phyloP scores from a whole-genome alignment of 805 yeast species.

The Zygosaccharomyces bisporus region DNA sequence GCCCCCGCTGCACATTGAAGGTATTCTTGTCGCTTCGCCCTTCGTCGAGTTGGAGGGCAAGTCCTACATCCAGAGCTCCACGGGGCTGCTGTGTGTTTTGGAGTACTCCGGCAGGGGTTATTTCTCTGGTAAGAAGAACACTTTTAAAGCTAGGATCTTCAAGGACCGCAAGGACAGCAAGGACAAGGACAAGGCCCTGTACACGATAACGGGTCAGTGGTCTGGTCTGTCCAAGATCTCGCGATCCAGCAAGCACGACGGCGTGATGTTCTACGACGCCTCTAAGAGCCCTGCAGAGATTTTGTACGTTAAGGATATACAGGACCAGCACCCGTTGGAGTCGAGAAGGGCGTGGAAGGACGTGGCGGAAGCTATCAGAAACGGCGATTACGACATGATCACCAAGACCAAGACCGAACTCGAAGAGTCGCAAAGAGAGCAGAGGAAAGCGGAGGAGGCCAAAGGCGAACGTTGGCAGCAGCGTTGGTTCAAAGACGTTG shows the following conservation, averaged over 20 bases:
- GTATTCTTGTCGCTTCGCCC: slow-evolving; percentile 85
- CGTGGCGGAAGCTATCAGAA: slow-evolving; percentile 82
- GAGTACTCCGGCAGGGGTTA: slow-evolving; percentile 93
- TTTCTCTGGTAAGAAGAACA: slow-evolving; percentile 90
- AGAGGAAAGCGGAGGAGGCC: slow-evolving; percentile 68
- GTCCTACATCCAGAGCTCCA: slow-evolving; percentile 76
- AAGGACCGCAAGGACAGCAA: slow-evolving; percentile 48
- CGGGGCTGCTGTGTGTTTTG: slow-evolving; percentile 67
- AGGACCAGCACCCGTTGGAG: slow-evolving; percentile 76
- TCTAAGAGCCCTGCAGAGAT: slow-evolving; percentile 47
- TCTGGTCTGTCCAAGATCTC: slow-evolving; percentile 65
- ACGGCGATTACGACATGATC: slow-evolving; percentile 71
- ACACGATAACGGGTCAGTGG: slow-evolving; percentile 91
- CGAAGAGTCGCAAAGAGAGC: slow-evolving; percentile 81
- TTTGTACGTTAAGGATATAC: slow-evolving; percentile 73
- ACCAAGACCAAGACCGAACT: slow-evolving; percentile 69
- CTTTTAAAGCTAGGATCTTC: slow-evolving; percentile 81
- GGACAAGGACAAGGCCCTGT: slow-evolving; percentile 60
- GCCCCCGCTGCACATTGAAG: slow-evolving; percentile 94
- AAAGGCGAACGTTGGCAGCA: slow-evolving; percentile 66
- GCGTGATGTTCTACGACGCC: slow-evolving; percentile 63
- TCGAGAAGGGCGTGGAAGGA: slow-evolving; percentile 84
- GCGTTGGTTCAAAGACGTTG: slow-evolving; percentile 70
- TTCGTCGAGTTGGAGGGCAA: slow-evolving; percentile 91
- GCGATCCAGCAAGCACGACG: slow-evolving; percentile 45